A percentile compares a stretch with the other conserved stretches of the same genome.
phyloP scores from a whole-genome alignment of 1,284 basidiomycete genomes.

The Boletus sp. region DNA sequence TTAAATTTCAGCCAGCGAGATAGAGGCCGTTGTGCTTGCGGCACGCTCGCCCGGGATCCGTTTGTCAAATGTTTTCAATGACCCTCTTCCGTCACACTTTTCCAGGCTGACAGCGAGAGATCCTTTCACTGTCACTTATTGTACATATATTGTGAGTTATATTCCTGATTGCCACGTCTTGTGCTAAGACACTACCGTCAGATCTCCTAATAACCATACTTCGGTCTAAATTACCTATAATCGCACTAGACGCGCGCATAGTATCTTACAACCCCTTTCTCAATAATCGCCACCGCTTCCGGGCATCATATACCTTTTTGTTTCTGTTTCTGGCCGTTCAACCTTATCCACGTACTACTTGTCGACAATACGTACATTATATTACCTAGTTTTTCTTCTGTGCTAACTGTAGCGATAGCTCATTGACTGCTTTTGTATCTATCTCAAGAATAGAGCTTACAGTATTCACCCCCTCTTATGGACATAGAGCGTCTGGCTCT shows the following conservation, averaged over 20 bases:
- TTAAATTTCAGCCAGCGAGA: neutral
- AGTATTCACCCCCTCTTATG: neutral
- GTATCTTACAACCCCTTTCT: neutral
- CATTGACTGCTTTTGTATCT: conserved; percentile 1
- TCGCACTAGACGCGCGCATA: neutral
- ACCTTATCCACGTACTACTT: neutral
- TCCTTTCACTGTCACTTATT: neutral
- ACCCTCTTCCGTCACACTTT: neutral
- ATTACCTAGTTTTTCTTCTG: neutral
- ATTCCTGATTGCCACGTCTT: neutral
- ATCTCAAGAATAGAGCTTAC: conserved; percentile 4
- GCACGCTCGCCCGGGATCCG: neutral
- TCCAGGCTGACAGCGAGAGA: neutral
- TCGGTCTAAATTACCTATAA: neutral
- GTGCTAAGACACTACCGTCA: neutral
- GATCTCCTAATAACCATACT: conserved; percentile 2
- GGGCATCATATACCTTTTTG: neutral
- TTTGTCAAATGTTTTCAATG: neutral
- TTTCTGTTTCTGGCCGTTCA: neutral
- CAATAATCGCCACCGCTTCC: neutral
- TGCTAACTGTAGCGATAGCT: conserved; percentile 27
- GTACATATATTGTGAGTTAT: conserved; percentile 5
- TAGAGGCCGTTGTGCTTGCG: neutral
- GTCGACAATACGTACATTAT: neutral
- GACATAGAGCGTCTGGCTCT: neutral